Evolutionary conservation across 2,329 filamentous ascomycete species (phyloP), one percentile per base, ranked within the genome.

Genomic region (Pestalotiopsis sp.): DNA sequence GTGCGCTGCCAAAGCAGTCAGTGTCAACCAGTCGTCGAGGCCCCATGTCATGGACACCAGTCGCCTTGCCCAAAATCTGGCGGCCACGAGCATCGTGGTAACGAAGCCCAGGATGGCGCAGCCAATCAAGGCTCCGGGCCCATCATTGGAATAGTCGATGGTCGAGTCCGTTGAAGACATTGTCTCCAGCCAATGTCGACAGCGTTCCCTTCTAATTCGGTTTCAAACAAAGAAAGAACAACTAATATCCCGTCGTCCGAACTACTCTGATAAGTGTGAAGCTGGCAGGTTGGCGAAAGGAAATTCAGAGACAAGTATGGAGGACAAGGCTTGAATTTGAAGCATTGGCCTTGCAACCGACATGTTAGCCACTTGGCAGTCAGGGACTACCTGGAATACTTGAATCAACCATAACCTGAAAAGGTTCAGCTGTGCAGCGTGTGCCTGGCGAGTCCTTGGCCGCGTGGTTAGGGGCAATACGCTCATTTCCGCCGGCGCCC

Each of bases 211-310:
- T 31, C 45, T 20, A 20, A n/a, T 52, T n/a, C 45, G 20, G 45
- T n/a, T 52, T n/a, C 68, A 3, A 70, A 52, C 45, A n/a, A n/a
- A n/a, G 45, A 52, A n/a, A n/a, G 45, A 52, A n/a, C n/a, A 17
- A n/a, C 45, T 52, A n/a, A 52, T 52, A 9, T n/a, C 20, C 14
- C 13, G 45, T 17, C 45, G n/a, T 52, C 17, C 17, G 6, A n/a
- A n/a, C 20, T 52, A 52, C 45, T 52, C 45, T 52, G 45, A 52
- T 52, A 52, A 52, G 45, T 52, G 45, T 52, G n/a, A 52, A 45
- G 17, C 17, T 52, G 17, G 27, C 20, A n/a, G 45, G 45, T 52
- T n/a, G 5, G n/a, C 45, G n/a, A 52, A 52, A 52, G 17, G 45
- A 3, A 52, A 20, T n/a, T 20, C 17, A n/a, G 17, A 52, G 3